Base-by-base conservation (phyloP, 257 asterid genomes). In the Solanum phureja region DNA sequence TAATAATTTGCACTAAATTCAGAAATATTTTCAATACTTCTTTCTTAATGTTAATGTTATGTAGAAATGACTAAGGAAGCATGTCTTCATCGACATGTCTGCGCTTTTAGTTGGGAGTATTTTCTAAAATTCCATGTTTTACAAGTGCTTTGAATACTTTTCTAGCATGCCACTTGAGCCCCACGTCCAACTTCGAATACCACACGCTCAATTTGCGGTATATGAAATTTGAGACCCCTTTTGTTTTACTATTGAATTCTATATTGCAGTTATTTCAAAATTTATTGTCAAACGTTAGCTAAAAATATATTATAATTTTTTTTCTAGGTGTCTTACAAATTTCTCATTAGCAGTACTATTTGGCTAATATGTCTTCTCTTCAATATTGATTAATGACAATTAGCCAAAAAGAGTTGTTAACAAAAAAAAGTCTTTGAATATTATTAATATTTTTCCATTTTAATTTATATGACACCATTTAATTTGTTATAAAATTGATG, bases 241-340 rank as follows among this genome's bases (percentile, higher is more conserved):
- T 23, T 60, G 69, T 8, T 60, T 60, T 60, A 60, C 69, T 23
- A 60, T 60, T 23, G 69, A 6, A 0, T 23, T 60, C 11, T 19
- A 56, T 56, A 7, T 7, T 0, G 11, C 7, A 56, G 11, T 1
- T 7, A 1, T 56, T 7, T 0, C 0, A 19, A 18, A 56, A 56
- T 56, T 56, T 18, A 18, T 56, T 2, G 0, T 7, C 64, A 56
- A 56, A 56, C 8, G 10, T 3, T 6, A 7, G 4, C 4, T 19
- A 19, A 1, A 56, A 7, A 0, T 19, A 3, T 56, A 7, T 56
- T 0, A 56, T 7, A 56, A 56, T 6, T 18, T 56, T 18, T 56
- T 21, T 58, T 8, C 2, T 21, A 8, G 27, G 6, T 58, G 12
- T 58, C 4, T 21, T 58, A 7, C 27, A 21, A 56, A 58, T 58